Evolutionary conservation across 352 stramenopile genomes (phyloP), one percentile per base, ranked within the genome.

Genomic region (Globisporangium paddicum): DNA sequence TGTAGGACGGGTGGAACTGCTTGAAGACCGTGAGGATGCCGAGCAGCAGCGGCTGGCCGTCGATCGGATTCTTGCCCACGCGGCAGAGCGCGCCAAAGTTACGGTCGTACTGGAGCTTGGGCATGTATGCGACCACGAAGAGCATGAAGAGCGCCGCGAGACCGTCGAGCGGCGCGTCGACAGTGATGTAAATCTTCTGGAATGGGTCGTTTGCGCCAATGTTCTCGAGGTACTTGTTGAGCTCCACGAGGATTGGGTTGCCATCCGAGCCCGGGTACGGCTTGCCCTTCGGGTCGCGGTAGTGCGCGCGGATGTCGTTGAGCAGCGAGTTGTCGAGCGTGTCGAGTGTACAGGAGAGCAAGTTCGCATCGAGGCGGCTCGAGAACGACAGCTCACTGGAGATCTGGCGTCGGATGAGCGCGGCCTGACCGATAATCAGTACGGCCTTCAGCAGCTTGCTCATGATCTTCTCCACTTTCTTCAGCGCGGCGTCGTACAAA

Each of bases 391-490:
- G 69, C 52, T 98, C 87, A 60, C 88, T 96, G 32, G 84, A 90
- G 66, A 98, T 96, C 58, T 96, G 87, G 52, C 82, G 86, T 34
- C 93, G 82, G 34, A 98, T 89, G 13, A 98, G 78, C 59, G 97
- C 93, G n/a, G 89, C 87, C 60, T 98, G 95, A 26, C 95, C 95
- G 51, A 98, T 90, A 58, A 95, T 92, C 30, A 96, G 81, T 58
- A 98, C 85, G 21, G 89, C 90, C 56, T 97, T 97, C 30, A 97
- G 73, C 63, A 98, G 58, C 30, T 96, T 95, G 68, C 91, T 93
- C 87, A 97, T 96, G 35, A 97, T 85, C 66, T 97, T 97, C 69
- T 98, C 90, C 4, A 97, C 87, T 55, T 98, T 98, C 69, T 97
- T 97, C 28, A 96, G 59, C 25, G 87, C 89, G 23, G 79, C 79